A percentile compares a stretch with the other conserved stretches of the same genome.
phyloP scores from a whole-genome alignment of 163 green algal genomes.

The Chlamydomonas reinhardtii region DNA sequence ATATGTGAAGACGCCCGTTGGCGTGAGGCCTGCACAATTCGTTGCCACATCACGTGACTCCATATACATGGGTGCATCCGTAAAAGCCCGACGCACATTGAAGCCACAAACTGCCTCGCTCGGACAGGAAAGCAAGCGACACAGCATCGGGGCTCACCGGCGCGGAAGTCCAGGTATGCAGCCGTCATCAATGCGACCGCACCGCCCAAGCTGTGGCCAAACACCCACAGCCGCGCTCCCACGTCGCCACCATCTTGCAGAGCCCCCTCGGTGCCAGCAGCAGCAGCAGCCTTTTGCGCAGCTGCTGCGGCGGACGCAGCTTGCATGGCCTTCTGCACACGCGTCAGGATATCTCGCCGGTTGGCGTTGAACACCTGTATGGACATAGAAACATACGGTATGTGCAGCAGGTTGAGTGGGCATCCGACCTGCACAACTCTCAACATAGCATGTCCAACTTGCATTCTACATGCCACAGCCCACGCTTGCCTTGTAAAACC shows the following conservation, averaged over 20 bases:
- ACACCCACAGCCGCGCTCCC: conserved; percentile 25
- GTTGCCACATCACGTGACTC: not conserved
- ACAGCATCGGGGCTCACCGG: no score
- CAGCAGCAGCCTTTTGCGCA: not conserved
- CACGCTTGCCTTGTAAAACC: conserved; percentile 26
- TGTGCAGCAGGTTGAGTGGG: no score
- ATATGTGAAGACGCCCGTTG: conserved; percentile 16
- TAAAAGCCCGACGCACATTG: not conserved
- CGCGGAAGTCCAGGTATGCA: not conserved
- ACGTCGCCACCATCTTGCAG: not conserved
- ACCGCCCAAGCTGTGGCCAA: conserved; percentile 34
- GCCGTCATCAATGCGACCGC: conserved; percentile 34
- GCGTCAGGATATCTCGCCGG: not conserved
- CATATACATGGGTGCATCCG: no score
- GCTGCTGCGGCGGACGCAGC: not conserved
- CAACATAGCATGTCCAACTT: no score
- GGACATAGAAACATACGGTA: no score
- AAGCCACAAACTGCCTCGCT: no score
- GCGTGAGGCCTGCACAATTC: not conserved
- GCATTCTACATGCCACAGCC: no score
- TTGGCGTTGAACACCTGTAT: conserved; percentile 25
- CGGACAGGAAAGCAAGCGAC: no score
- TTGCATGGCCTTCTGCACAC: not conserved
- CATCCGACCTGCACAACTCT: no score
- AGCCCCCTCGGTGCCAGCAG: not conserved